Percentiles rank a stretch among this genome's conserved stretches.
Evolutionary conservation across 106 monocot genomes (phyloP).

Genomic region (Dendrobium chrysotoxum): DNA sequence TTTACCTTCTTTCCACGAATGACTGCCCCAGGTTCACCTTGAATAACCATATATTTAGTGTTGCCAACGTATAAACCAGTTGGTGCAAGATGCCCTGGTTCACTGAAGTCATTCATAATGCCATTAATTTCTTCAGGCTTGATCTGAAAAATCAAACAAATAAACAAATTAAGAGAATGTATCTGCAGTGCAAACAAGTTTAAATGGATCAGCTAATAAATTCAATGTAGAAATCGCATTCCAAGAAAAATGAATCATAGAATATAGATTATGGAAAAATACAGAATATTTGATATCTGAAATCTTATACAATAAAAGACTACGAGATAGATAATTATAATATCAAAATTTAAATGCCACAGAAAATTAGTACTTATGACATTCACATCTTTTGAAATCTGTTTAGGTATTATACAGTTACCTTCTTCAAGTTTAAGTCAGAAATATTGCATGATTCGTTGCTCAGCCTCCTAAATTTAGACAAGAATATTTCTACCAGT

Average conservation of each 20-base stretch:
- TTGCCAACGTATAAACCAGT: slow-evolving; percentile 42
- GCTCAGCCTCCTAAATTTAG: too few relatives aligned
- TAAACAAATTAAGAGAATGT: not conserved
- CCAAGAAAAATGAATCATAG: not conserved
- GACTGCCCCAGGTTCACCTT: slow-evolving; percentile 45
- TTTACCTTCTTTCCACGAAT: slow-evolving; percentile 53
- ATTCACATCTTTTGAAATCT: not conserved
- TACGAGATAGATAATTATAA: not conserved
- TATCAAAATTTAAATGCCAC: not conserved
- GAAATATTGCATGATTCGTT: not conserved
- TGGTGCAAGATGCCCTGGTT: slow-evolving; percentile 48
- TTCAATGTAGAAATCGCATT: not conserved
- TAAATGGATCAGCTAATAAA: not conserved
- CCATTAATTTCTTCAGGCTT: slow-evolving; percentile 39
- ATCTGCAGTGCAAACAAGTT: not conserved
- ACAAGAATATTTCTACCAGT: not conserved
- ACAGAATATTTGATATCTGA: not conserved
- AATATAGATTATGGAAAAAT: not conserved
- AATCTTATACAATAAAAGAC: not conserved
- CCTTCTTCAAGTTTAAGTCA: not conserved
- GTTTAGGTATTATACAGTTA: not conserved
- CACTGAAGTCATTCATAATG: slow-evolving; percentile 46
- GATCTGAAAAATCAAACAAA: slow-evolving; percentile 17
- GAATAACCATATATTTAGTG: slow-evolving; percentile 48
- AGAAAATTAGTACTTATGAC: not conserved